phyloP scores from a whole-genome alignment of 352 stramenopile genomes.

The Phytophthora fragariaefolia region DNA sequence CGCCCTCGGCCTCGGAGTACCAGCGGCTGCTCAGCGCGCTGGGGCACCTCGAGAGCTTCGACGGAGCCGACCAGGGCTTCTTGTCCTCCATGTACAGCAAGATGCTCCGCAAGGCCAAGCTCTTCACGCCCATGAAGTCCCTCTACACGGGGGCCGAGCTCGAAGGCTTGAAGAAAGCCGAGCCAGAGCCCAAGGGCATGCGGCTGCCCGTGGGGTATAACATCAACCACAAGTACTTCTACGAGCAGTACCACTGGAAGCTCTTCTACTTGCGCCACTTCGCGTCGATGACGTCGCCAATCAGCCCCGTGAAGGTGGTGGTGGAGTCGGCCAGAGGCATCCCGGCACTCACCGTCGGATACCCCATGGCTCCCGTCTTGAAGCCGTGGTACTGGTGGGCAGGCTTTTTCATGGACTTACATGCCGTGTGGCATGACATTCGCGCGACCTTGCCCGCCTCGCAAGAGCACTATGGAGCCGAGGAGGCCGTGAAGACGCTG shows the following conservation, averaged over 20 bases:
- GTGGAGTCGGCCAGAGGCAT: constrained; percentile 82
- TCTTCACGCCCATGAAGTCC: constrained; percentile 71
- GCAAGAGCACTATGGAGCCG: constrained; percentile 72
- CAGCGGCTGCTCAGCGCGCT: constrained; percentile 70
- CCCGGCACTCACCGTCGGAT: constrained; percentile 83
- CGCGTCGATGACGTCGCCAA: constrained; percentile 86
- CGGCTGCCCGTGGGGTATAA: constrained; percentile 89
- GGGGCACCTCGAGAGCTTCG: constrained; percentile 70
- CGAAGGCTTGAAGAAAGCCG: constrained; percentile 49
- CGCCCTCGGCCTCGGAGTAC: constrained; percentile 76
- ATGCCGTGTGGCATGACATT: constrained; percentile 88
- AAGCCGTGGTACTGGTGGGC: constrained; percentile 93
- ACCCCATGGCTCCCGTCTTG: constrained; percentile 86
- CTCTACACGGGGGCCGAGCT: constrained; percentile 36
- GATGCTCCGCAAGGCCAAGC: constrained; percentile 67
- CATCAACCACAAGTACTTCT: constrained; percentile 93
- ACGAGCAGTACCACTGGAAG: constrained; percentile 91
- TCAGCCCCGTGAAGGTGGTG: constrained; percentile 86
- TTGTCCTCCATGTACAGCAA: constrained; percentile 89
- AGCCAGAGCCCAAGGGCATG: constrained; percentile 66
- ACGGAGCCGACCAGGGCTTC: constrained; percentile 88
- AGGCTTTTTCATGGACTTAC: constrained; percentile 81
- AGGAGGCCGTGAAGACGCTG: constrained; percentile 76
- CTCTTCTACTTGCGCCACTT: constrained; percentile 87
- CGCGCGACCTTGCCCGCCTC: constrained; percentile 69